Evolutionary conservation across 371 early-diverging fungal species (phyloP), one percentile per base, ranked within the genome.

Genomic region (Saksenaea vasiformis): DNA sequence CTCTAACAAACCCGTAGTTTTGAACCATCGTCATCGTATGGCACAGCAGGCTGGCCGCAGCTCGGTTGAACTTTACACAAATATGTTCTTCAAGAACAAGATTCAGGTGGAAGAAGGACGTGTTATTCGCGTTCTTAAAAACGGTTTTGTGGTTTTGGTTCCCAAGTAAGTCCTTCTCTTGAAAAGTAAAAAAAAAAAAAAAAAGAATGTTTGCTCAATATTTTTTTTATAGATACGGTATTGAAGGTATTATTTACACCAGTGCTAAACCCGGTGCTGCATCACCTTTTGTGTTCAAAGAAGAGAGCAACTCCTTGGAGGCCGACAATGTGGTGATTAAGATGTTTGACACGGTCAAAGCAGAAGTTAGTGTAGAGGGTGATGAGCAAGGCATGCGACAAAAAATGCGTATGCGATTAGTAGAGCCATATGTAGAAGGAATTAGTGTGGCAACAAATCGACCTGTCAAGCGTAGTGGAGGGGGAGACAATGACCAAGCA

Each of bases 1-100:
- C 19, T 15, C n/a, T 70, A n/a, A n/a, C n/a, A n/a, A n/a, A n/a
- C n/a, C n/a, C n/a, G n/a, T n/a, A 87, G 92, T 88, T 15, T 81
- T 99, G 57, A 99, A 99, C 80, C 90, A 91, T 73, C 91, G 99
- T 37, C 89, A 98, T 74, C 86, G 95, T 31, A 93, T 91, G 92
- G 99, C 99, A 4, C 96, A 98, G 77, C 91, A 92, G 69, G 99
- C 99, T 0, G 82, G 91, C 7, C 89, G 98, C 27, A 91, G 94
- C 58, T 95, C 96, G 3, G 94, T 96, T 7, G 97, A 96, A 78
- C 79, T 99, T 10, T 98, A 87, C 80, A 98, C 98, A 0, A 89
- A 96, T 70, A 67, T 96, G 63, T 97, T 91, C 83, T 96, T 98
- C 84, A 93, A 89, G 74, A 90, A 90, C 74, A 94, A 94, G 80